Evolutionary conservation across 306 rosid genomes (phyloP), one percentile per base, ranked within the genome.

Genomic region (Bauhinia variegata): DNA sequence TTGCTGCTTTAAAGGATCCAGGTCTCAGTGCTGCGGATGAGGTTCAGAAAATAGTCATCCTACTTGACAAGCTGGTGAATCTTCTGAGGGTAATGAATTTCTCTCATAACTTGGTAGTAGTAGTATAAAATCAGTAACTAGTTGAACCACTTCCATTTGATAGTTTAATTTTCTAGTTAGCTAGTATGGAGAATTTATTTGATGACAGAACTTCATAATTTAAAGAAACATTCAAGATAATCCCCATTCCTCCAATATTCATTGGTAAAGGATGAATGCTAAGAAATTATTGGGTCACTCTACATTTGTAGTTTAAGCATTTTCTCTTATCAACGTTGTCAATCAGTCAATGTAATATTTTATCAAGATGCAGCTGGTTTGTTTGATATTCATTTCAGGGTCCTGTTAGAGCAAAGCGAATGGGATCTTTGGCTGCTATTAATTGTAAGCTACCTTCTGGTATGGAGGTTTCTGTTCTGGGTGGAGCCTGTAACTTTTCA

Each of bases 1-100:
- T 90, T 79, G 96, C 99, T 81, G 89, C 96, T 70, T 75, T 86
- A 55, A 89, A 80, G 88, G 99, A 93, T 83, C 97, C 97, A 58
- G 91, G 95, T 79, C 96, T 88, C 61, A 83, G 80, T 75, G 95
- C 98, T 50, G 70, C 73, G 0, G 91, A 76, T 57, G 96, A 88
- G 87, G 96, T 80, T 72, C 87, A 86, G 72, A 89, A 93, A 78
- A 81, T 89, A 75, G 91, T 89, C 80, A 76, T 42, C 67, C 89
- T 89, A 70, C 98, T 93, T 53, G 95, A 84, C 85, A 93, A 85
- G 83, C 79, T 93, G 78, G 87, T 86, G 68, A 82, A 71, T 75
- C 65, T 88, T 81, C 75, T 84, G 81, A 84, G 67, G 96, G 97
- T 89, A 89, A 77, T 71, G 72, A 51, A 66, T 56, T 30, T 79